These are phyloP conservation scores for Hypoxylon sp. DNA, from an alignment of 2,329 filamentous ascomycete genomes.

Conservation along the genomic window DNA sequence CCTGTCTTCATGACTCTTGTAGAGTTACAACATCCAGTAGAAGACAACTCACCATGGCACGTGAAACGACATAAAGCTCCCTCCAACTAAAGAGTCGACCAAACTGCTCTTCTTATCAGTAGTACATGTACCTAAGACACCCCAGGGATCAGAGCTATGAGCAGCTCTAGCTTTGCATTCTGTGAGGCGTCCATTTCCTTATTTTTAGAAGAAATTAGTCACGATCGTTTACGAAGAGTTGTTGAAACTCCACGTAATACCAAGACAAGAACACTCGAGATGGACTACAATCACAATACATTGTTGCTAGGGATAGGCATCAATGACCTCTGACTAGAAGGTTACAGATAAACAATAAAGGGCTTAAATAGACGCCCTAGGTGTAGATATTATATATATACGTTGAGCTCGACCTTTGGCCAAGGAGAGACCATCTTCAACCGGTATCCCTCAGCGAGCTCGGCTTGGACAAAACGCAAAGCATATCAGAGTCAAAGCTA, in stretches of 20 bases:
- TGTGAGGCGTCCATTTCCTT: neutral
- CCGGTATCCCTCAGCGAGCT: neutral
- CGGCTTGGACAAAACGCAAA: neutral
- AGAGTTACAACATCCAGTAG: neutral
- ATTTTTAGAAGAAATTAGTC: neutral
- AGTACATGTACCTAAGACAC: no score
- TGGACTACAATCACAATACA: neutral
- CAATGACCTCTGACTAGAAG: neutral
- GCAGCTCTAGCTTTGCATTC: neutral
- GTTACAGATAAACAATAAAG: no score
- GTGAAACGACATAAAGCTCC: neutral
- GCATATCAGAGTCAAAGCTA: neutral
- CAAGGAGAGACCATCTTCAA: neutral
- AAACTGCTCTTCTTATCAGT: neutral
- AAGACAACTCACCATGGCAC: neutral
- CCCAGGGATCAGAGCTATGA: neutral
- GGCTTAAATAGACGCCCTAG: no score
- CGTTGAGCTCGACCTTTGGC: neutral
- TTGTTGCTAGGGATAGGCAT: neutral
- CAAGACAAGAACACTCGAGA: neutral
- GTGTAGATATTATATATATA: neutral
- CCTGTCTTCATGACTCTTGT: neutral
- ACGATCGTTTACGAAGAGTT: neutral
- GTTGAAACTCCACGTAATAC: neutral
- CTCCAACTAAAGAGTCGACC: neutral